Percentiles rank a stretch among this genome's conserved stretches.
These are phyloP conservation scores for Zygotorulaspora danielsina DNA, from an alignment of 805 yeast genomes.

Conservation along the genomic window DNA sequence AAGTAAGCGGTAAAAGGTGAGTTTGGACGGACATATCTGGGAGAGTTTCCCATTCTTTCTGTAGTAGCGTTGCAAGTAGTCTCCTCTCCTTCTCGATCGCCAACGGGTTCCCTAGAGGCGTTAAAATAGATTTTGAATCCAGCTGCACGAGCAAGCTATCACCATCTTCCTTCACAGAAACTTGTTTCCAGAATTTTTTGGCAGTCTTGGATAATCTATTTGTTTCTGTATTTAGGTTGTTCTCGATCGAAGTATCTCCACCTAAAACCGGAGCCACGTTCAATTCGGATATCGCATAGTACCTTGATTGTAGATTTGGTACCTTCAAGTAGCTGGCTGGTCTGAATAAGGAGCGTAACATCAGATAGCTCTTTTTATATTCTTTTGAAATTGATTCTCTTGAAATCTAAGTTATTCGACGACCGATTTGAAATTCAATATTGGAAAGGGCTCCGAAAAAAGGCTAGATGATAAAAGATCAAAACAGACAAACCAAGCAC, in stretches of 20 bases:
- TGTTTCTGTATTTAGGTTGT: slow-evolving; percentile 55
- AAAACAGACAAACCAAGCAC: no score
- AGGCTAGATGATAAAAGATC: no score
- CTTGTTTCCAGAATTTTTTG: slow-evolving; percentile 78
- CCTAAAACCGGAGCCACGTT: slow-evolving; percentile 24
- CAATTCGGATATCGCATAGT: slow-evolving; percentile 6
- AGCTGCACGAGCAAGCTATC: slow-evolving; percentile 52
- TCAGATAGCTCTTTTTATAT: not conserved
- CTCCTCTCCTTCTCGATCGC: slow-evolving; percentile 56
- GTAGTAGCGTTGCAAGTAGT: slow-evolving; percentile 66
- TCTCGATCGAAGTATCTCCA: slow-evolving; percentile 42
- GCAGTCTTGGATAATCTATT: slow-evolving; percentile 66
- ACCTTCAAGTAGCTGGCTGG: no score
- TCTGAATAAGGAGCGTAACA: slow-evolving; percentile 5
- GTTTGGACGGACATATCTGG: slow-evolving; percentile 66
- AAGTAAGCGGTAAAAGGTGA: slow-evolving; percentile 75
- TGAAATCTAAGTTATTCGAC: no score
- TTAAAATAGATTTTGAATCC: slow-evolving; percentile 72
- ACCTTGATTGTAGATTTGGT: slow-evolving; percentile 8
- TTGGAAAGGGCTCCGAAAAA: no score
- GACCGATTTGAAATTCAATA: no score
- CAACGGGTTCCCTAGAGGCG: slow-evolving; percentile 75
- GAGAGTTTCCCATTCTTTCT: slow-evolving; percentile 83
- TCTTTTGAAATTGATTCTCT: no score
- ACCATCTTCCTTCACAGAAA: slow-evolving; percentile 36